Evolutionary conservation across 2,329 filamentous ascomycete genomes (phyloP), one percentile per base, ranked within the genome.

Genomic region (Xenoacremonium recifei): DNA sequence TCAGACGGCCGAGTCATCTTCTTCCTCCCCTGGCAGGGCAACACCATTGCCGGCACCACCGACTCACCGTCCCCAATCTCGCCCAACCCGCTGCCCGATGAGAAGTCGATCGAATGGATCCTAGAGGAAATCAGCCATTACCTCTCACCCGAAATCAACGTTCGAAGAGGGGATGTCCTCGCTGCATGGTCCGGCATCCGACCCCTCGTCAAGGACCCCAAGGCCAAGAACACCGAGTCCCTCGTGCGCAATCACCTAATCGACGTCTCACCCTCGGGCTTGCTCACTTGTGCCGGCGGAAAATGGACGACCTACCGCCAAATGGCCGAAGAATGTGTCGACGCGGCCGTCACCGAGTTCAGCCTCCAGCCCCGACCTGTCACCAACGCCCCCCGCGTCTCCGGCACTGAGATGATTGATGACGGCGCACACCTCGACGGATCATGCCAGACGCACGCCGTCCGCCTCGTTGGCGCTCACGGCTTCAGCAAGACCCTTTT

Each of bases 271-370:
- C 66, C 77, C 2, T 89, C 87, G 6, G 89, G 89, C 10, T 76
- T 95, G 16, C 70, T 95, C 51, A 95, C 89, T 23, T 91, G 88
- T 59, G 88, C 88, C 20, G 89, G 89, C 54, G 89, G 89, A 35
- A 95, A 95, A 69, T 95, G 89, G 89, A 95, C 89, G 3, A 95
- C 89, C 2, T 95, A 95, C 69, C 84, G 89, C 42, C 87, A 95
- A 66, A 95, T 95, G 89, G 87, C 89, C 17, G 88, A 95, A 67
- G 88, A 95, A 62, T 87, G 86, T 33, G 88, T 95, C 32, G 88
- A 95, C 58, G 84, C 87, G 58, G 87, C 89, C 9, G 77, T 93
- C 62, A 72, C 77, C 39, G 73, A 79, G 45, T 92, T 89, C 65
- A 68, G 72, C 7, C 76, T 93, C 25, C 63, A 75, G 39, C 69